These are phyloP conservation scores for Diutina siamensis DNA, from an alignment of 1,139 yeast species.

Conservation along the genomic window DNA sequence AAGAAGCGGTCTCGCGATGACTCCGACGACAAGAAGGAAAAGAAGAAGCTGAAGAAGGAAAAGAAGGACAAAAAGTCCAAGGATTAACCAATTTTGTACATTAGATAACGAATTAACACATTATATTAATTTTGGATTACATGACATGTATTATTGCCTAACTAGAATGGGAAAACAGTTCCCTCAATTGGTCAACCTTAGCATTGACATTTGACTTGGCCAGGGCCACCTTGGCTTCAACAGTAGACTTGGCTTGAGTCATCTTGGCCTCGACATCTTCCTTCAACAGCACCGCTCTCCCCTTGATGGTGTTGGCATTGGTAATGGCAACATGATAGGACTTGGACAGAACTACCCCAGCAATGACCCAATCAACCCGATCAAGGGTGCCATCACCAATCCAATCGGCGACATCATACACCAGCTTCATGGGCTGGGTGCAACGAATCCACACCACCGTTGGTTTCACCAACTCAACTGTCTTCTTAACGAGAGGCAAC, in stretches of 20 bases:
- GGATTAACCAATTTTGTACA: constrained; percentile 5
- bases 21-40: constrained; percentile 33
- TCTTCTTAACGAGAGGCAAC: not conserved
- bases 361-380: not conserved
- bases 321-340: not conserved
- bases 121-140: not conserved
- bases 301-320: not conserved
- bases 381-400: not conserved
- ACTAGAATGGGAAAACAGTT: too few relatives aligned
- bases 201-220: not conserved
- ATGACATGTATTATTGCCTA: too few relatives aligned
- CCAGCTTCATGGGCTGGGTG: not conserved
- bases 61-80: constrained; percentile 35
- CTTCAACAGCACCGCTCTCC: not conserved
- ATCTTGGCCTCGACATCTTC: not conserved
- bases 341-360: not conserved
- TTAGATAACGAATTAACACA: not conserved
- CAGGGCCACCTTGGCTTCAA: not conserved
- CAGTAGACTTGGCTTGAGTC: not conserved
- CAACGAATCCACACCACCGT: not conserved
- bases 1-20: constrained; percentile 44
- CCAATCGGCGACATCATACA: not conserved
- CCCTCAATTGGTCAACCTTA: not conserved
- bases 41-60: constrained; percentile 40
- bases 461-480: not conserved